Evolutionary conservation across 192 early-diverging fungal species (phyloP).

Genomic region (Helicostylum pulchrum): DNA sequence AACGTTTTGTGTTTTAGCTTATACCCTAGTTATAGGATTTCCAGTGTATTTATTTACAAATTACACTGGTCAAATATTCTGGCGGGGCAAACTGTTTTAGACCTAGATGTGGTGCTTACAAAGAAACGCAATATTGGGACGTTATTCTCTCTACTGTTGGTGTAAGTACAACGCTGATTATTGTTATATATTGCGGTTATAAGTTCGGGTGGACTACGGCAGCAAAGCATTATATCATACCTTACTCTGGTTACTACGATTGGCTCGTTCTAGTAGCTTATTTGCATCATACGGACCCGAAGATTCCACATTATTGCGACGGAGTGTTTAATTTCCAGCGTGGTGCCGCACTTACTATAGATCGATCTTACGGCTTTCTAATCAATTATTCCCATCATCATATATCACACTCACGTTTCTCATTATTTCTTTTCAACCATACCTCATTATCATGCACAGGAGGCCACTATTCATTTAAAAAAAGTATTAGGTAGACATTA

Average conservation of each 20-base stretch:
- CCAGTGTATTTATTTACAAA: too few relatives aligned
- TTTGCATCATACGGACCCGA: slow-evolving; percentile 87
- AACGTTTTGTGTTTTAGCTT: too few relatives aligned
- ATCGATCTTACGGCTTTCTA: slow-evolving; percentile 83
- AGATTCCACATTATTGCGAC: slow-evolving; percentile 81
- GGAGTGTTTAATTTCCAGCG: slow-evolving; percentile 85
- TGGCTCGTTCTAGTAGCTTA: slow-evolving; percentile 94
- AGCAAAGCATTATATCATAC: slow-evolving; percentile 79
- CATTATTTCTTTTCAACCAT: slow-evolving; percentile 94
- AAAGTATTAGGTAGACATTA: slow-evolving; percentile 81
- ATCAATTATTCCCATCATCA: slow-evolving; percentile 78
- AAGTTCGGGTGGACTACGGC: slow-evolving; percentile 52
- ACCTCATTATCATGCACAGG: slow-evolving; percentile 90
- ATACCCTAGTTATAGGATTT: too few relatives aligned
- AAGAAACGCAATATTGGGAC: slow-evolving; percentile 61
- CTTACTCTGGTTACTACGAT: slow-evolving; percentile 86
- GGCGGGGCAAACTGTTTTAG: slow-evolving; percentile 48
- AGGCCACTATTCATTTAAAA: slow-evolving; percentile 79
- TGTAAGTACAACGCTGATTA: slow-evolving; percentile 51
- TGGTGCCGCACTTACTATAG: slow-evolving; percentile 82
- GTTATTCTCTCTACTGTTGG: slow-evolving; percentile 71
- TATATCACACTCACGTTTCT: slow-evolving; percentile 87
- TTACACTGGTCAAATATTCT: too few relatives aligned
- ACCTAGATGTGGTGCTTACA: slow-evolving; percentile 75
- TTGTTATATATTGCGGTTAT: slow-evolving; percentile 51